Percentiles rank a stretch among this genome's conserved stretches.
Evolutionary conservation across 1,284 basidiomycete genomes (phyloP).

Genomic region (Austroboletus niveus): DNA sequence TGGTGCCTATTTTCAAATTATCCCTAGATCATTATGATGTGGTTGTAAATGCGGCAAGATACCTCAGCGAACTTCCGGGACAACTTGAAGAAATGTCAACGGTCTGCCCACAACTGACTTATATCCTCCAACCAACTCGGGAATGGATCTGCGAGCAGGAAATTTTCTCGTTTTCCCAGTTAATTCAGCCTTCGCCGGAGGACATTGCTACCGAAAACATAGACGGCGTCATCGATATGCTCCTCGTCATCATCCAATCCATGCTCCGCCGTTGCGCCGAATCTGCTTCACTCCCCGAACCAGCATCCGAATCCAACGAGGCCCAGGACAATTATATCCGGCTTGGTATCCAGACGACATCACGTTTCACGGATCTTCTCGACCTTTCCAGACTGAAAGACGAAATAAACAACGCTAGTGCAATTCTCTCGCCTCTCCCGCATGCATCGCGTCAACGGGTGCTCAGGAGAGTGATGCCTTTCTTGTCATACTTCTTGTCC

Average conservation of each 20-base stretch:
- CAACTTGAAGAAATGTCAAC: slow-evolving; percentile 28
- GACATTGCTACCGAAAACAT: background rate
- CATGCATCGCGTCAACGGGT: slow-evolving; percentile 26
- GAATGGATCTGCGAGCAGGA: slow-evolving; percentile 34
- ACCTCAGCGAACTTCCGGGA: slow-evolving; percentile 21
- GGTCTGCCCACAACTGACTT: slow-evolving; percentile 29
- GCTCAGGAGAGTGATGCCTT: slow-evolving; percentile 56
- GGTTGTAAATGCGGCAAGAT: slow-evolving; percentile 19
- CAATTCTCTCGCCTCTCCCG: slow-evolving; percentile 33
- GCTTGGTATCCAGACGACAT: slow-evolving; percentile 37
- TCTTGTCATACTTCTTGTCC: slow-evolving; percentile 57
- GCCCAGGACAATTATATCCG: slow-evolving; percentile 42
- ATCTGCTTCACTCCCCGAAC: slow-evolving; percentile 5
- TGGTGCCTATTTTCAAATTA: background rate
- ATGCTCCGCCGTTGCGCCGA: slow-evolving; percentile 45
- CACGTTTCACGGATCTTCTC: slow-evolving; percentile 42
- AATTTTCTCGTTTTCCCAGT: slow-evolving; percentile 22
- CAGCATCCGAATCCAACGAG: slow-evolving; percentile 7
- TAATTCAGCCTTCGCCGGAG: background rate
- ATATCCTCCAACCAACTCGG: slow-evolving; percentile 25
- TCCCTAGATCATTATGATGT: slow-evolving; percentile 25
- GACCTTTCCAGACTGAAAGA: slow-evolving; percentile 41
- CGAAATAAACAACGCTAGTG: slow-evolving; percentile 31
- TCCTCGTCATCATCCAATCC: slow-evolving; percentile 65
- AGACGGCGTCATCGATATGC: slow-evolving; percentile 53